Evolutionary conservation across 176 grass and related monocot species (phyloP).

Genomic region (Oryza meyeriana): DNA sequence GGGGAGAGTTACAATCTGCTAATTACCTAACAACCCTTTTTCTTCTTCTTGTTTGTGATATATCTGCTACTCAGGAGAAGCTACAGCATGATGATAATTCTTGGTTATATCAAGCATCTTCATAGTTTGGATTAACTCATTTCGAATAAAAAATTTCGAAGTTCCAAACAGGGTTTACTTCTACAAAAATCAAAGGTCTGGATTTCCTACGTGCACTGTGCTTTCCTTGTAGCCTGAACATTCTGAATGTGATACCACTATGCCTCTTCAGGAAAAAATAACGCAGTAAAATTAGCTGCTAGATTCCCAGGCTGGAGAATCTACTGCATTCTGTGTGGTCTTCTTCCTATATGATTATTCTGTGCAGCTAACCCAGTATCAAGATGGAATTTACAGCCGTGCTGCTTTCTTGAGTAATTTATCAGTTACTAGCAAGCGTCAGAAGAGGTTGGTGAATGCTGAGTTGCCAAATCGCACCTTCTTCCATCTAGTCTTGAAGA

Average conservation of each 20-base stretch:
- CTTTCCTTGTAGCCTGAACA: background rate
- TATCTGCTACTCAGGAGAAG: background rate
- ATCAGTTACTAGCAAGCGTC: conserved; percentile 2
- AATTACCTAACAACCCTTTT: too few species aligned
- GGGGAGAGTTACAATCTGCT: too few species aligned
- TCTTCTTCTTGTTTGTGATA: background rate
- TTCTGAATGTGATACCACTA: background rate
- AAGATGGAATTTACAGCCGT: background rate
- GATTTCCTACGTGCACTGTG: background rate
- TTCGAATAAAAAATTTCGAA: background rate
- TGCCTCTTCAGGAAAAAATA: background rate
- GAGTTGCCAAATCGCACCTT: conserved; percentile 67
- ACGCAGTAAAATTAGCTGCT: background rate
- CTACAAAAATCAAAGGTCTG: background rate
- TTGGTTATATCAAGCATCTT: background rate
- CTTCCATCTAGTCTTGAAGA: conserved; percentile 72
- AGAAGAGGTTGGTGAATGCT: conserved; percentile 42
- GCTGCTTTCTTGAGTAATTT: background rate
- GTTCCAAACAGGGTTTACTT: background rate
- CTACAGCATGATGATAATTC: background rate
- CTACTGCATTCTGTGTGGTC: background rate
- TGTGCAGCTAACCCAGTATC: background rate
- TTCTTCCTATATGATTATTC: background rate
- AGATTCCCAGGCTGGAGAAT: background rate
- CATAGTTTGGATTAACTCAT: background rate